phyloP scores from a whole-genome alignment of 768 basidiomycete genomes.

The Podaxis pistillaris region DNA sequence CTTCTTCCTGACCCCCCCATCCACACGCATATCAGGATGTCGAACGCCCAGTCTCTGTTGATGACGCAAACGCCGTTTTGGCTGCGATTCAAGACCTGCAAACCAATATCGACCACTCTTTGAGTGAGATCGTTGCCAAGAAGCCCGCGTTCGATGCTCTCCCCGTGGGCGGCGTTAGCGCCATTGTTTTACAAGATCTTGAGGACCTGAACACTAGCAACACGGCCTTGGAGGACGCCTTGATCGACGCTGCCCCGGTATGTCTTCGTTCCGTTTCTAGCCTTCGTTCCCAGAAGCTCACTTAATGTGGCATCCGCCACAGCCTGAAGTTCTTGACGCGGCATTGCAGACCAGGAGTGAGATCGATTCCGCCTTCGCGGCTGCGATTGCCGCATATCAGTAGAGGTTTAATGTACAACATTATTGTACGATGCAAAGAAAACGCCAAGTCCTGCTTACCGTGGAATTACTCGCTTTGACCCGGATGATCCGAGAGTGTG shows the following conservation, averaged over 20 bases:
- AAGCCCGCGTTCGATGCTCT: conserved; percentile 1
- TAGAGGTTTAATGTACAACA: background rate
- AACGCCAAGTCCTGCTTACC: background rate
- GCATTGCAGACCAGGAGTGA: background rate
- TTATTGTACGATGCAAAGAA: background rate
- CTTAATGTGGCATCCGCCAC: background rate
- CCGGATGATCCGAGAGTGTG: no score
- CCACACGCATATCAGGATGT: background rate
- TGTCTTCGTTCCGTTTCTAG: no score
- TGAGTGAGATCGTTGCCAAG: background rate
- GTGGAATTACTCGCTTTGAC: background rate
- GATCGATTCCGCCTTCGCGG: background rate
- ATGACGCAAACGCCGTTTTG: background rate
- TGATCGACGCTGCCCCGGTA: conserved; percentile 1
- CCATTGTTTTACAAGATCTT: background rate
- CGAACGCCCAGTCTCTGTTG: conserved; percentile 1
- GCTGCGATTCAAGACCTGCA: conserved; percentile 3
- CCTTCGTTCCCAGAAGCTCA: background rate
- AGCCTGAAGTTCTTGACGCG: background rate
- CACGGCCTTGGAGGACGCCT: background rate
- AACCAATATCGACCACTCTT: background rate
- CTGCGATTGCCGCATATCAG: background rate
- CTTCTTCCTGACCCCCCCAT: no score
- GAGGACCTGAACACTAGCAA: background rate
- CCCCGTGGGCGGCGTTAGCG: background rate